These are phyloP conservation scores for Fusarium nurragi DNA, from an alignment of 2,329 filamentous ascomycete genomes.

Conservation along the genomic window DNA sequence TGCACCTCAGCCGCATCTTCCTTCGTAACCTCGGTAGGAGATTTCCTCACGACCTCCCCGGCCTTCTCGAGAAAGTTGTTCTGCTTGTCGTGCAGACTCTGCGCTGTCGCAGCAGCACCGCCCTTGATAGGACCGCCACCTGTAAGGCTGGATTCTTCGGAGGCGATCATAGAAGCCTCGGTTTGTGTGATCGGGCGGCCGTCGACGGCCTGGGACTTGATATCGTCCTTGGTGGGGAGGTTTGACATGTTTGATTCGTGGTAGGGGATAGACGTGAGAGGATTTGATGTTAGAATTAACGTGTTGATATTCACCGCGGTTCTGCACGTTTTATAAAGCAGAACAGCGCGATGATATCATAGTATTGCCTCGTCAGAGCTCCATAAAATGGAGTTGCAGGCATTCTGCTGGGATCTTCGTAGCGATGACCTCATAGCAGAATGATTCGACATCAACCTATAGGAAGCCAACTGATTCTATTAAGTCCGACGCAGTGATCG, in stretches of 20 bases:
- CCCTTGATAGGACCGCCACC: conserved; percentile 27
- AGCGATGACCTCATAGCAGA: conserved; percentile 10
- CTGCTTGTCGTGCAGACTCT: conserved; percentile 22
- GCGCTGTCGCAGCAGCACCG: conserved; percentile 19
- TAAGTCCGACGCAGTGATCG: rapidly evolving
- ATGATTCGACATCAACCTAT: not conserved
- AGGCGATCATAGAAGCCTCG: conserved; percentile 13
- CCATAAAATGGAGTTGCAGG: conserved; percentile 11
- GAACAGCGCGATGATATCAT: conserved; percentile 1
- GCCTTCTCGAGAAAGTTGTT: conserved; percentile 27
- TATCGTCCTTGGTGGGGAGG: conserved; percentile 22
- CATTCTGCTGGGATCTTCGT: not conserved
- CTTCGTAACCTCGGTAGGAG: conserved; percentile 16
- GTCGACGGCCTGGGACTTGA: conserved; percentile 16
- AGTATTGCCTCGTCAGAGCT: not conserved
- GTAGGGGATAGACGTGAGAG: too few species aligned
- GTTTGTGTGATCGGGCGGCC: conserved; percentile 25
- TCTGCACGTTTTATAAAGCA: not conserved
- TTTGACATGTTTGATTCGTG: conserved; percentile 1
- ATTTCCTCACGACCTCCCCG: conserved; percentile 14
- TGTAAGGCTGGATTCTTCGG: conserved; percentile 27
- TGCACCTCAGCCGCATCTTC: conserved; percentile 26
- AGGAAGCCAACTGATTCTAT: too few species aligned
- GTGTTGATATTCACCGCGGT: rapidly evolving
- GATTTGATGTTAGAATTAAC: not conserved